Evolutionary conservation across 257 asterid genomes (phyloP), one percentile per base, ranked within the genome.

Genomic region (Apocynum venetum): DNA sequence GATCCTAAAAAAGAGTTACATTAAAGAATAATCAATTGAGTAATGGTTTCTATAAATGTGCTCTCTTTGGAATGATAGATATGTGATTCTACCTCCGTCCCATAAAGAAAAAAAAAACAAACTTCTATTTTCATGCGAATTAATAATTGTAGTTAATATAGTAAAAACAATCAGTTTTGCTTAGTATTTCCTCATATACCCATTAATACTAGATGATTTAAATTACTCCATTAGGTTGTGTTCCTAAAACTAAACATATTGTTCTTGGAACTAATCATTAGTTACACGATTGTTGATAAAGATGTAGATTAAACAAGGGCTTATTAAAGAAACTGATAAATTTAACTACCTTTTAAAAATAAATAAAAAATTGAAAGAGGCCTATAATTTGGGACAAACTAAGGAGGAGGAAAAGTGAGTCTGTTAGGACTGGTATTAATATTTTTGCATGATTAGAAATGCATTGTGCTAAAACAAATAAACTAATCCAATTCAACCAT

Each of bases 1-100:
- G 82, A 73, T 89, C 99, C 99, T 96, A 87, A 86, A 87, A 86
- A 84, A 61, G 69, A 73, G 46, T 20, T 35, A 8, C 77, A 31
- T 53, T 36, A 17, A 56, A 35, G 17, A 72, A 41, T 15, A 71
- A 64, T 36, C 15, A 9, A 44, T 7, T 17, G 10, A 59, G 15
- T 53, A 31, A 31, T 36, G 46, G 47, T 60, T 40, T 20, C 47
- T 4, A n/a, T 10, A 63, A 40, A 48, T 2, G 8, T 36, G 20
- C 11, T 64, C 44, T 19, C 71, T 20, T 75, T 17, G 53, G 17
- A 25, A 44, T 48, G 15, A 4, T 10, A 35, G 13, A 6, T 5
- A 20, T 1, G 8, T 57, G 53, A 49, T 49, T 49, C 53, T 46
- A 46, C 53, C 53, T 49, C 53, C 9, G 13, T 49, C 53, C 53